Evolutionary conservation across 306 rosid genomes (phyloP).

Genomic region (Cucumis melo): DNA sequence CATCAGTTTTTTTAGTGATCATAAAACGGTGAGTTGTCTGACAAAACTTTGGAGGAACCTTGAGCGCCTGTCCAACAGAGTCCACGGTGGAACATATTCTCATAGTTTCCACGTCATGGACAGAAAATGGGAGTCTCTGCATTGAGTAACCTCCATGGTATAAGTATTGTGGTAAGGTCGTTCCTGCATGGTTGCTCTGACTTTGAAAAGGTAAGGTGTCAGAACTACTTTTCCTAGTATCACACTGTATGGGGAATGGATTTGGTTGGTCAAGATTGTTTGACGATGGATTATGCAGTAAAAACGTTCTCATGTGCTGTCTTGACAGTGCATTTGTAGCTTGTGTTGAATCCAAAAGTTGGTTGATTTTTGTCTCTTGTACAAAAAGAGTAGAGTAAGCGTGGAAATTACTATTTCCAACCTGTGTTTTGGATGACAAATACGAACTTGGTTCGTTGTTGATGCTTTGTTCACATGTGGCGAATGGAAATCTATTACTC

Average conservation of each 20-base stretch:
- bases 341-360: slow-evolving; percentile 18
- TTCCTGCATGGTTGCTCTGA: slow-evolving; percentile 22
- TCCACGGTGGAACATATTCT: slow-evolving; percentile 34
- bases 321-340: slow-evolving; percentile 24
- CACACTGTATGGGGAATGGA: slow-evolving; percentile 22
- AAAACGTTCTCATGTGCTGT: slow-evolving; percentile 23
- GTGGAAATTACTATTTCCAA: slow-evolving; percentile 15
- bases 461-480: slow-evolving; percentile 16
- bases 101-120: slow-evolving; percentile 30
- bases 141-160: slow-evolving; percentile 19
- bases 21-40: slow-evolving; percentile 39
- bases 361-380: slow-evolving; percentile 31
- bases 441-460: slow-evolving; percentile 24
- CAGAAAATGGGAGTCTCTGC: slow-evolving; percentile 28
- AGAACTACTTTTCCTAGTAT: slow-evolving; percentile 23
- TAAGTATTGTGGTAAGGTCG: slow-evolving; percentile 16
- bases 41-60: slow-evolving; percentile 32
- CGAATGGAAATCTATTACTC: slow-evolving; percentile 23
- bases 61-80: slow-evolving; percentile 34
- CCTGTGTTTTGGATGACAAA: slow-evolving; percentile 24
- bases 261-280: slow-evolving; percentile 20
- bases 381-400: slow-evolving; percentile 28
- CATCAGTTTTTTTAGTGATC: slow-evolving; percentile 27
- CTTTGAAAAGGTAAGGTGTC: slow-evolving; percentile 19
- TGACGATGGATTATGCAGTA: slow-evolving; percentile 21